Evolutionary conservation across 495 filamentous ascomycete genomes (phyloP).

Genomic region (Apodospora peruviana): DNA sequence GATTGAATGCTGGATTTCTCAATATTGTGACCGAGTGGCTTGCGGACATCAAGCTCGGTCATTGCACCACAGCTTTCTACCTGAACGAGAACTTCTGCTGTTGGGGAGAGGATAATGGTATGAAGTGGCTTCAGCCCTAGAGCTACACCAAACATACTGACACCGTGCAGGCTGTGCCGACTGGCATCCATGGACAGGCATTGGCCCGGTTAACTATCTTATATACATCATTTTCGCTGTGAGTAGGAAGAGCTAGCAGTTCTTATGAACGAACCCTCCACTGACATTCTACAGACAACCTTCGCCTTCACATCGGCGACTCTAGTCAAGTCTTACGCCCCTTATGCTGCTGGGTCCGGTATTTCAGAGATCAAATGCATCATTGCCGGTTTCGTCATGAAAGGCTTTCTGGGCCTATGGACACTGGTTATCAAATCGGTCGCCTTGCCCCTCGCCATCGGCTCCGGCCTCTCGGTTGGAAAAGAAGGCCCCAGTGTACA

Average conservation of each 20-base stretch:
- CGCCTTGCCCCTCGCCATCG: slow-evolving; percentile 85
- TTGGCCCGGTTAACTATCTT: slow-evolving; percentile 76
- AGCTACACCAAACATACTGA: slow-evolving; percentile 15
- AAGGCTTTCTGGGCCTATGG: slow-evolving; percentile 90
- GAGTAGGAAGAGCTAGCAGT: slow-evolving; percentile 24
- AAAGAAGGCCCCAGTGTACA: slow-evolving; percentile 98
- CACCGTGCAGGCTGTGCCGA: slow-evolving; percentile 67
- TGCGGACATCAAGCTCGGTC: slow-evolving; percentile 88
- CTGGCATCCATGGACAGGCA: slow-evolving; percentile 84
- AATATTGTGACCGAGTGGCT: slow-evolving; percentile 98
- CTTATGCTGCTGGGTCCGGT: slow-evolving; percentile 93
- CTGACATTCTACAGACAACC: slow-evolving; percentile 48
- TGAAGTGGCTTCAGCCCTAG: slow-evolving; percentile 3
- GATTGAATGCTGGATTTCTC: slow-evolving; percentile 84
- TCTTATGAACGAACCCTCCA: neutral
- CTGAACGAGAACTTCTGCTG: slow-evolving; percentile 98
- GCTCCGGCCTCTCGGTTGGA: slow-evolving; percentile 89
- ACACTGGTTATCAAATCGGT: slow-evolving; percentile 94
- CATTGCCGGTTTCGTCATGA: slow-evolving; percentile 99
- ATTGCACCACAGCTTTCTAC: slow-evolving; percentile 94
- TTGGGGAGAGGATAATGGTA: slow-evolving; percentile 89
- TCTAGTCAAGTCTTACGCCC: slow-evolving; percentile 88
- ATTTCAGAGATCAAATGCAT: slow-evolving; percentile 99
- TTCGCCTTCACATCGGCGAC: slow-evolving; percentile 79
- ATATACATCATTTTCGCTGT: slow-evolving; percentile 88